Conservation (phyloP, 2,329 filamentous ascomycete genomes). For the Hortaea werneckii region DNA sequence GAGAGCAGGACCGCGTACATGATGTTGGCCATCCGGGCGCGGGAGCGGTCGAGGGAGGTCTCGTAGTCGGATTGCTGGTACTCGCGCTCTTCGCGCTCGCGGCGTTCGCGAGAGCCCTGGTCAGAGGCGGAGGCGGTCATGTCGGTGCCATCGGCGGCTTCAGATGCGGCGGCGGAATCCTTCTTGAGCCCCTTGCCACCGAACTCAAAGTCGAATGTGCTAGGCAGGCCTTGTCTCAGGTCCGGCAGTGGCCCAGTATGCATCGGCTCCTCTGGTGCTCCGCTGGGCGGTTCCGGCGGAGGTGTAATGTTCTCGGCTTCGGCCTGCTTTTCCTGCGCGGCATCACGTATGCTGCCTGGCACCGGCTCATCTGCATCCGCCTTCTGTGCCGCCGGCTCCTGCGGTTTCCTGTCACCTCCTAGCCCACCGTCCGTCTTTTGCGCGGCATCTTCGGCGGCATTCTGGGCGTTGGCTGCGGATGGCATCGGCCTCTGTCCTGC, state of each 20-base stretch:
- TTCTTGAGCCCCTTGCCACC: slow-evolving; percentile 24
- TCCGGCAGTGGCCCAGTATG: slow-evolving; percentile 61
- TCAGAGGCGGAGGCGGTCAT: slow-evolving; percentile 26
- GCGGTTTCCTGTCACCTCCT: slow-evolving; percentile 8
- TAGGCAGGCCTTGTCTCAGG: slow-evolving; percentile 87
- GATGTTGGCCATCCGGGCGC: slow-evolving; percentile 65
- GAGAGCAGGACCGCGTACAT: slow-evolving; percentile 55
- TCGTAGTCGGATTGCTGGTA: slow-evolving; percentile 74
- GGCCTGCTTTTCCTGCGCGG: slow-evolving; percentile 18
- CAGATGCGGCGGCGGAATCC: slow-evolving; percentile 13
- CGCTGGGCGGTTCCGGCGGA: slow-evolving; percentile 6
- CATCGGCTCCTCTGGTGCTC: slow-evolving; percentile 8
- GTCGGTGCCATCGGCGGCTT: slow-evolving; percentile 23
- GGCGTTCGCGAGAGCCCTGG: slow-evolving; percentile 17
- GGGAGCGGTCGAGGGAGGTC: slow-evolving; percentile 81
- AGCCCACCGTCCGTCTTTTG: slow-evolving; percentile 14
- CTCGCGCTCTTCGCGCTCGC: slow-evolving; percentile 50
- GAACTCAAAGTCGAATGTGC: slow-evolving; percentile 73
- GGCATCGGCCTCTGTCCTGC: slow-evolving; percentile 1
- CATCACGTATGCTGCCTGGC: slow-evolving; percentile 15
- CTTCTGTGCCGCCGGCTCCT: slow-evolving; percentile 23
- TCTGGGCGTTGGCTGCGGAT: slow-evolving; percentile 4
- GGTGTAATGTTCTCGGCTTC: slow-evolving; percentile 17
- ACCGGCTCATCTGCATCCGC: slow-evolving; percentile 19
- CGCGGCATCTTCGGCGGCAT: slow-evolving; percentile 4